Percentiles rank a stretch among this genome's conserved stretches.
Conservation (phyloP, 768 basidiomycete genomes). For the Suillus tomentosus region DNA sequence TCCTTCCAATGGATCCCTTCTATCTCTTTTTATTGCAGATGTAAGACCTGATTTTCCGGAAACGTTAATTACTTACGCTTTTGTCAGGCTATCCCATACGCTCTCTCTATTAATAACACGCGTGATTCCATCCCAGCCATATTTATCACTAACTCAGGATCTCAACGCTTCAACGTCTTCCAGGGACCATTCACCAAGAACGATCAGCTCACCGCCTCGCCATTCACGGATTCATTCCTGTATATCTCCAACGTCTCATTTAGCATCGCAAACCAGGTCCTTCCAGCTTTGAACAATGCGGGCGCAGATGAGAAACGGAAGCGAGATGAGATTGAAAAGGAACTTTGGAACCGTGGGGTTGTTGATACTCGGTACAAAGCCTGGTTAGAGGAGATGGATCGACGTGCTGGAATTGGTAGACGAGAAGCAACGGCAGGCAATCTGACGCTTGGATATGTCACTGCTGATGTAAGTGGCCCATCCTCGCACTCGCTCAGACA, state of each 20-base stretch:
- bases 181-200: constrained; percentile 75
- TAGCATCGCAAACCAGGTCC: constrained; percentile 51
- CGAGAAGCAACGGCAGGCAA: constrained; percentile 43
- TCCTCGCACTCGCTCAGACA: background rate
- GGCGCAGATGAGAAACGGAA: constrained; percentile 40
- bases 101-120: constrained; percentile 63
- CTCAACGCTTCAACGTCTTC: constrained; percentile 67
- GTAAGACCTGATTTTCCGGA: constrained; percentile 27
- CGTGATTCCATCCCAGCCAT: constrained; percentile 61
- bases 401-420: constrained; percentile 37
- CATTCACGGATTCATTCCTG: constrained; percentile 65
- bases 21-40: constrained; percentile 58
- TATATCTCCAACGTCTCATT: constrained; percentile 60
- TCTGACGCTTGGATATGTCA: constrained; percentile 76
- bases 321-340: constrained; percentile 25
- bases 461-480: constrained; percentile 52
- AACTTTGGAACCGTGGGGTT: constrained; percentile 44
- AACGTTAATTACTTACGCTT: background rate
- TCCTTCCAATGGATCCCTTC: constrained; percentile 58
- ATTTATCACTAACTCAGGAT: constrained; percentile 66
- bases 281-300: constrained; percentile 52
- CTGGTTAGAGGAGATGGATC: constrained; percentile 64
- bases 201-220: constrained; percentile 75
- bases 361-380: constrained; percentile 51
- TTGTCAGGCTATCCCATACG: constrained; percentile 52